These are phyloP conservation scores for Karstenula rhodostoma DNA, from an alignment of 2,329 filamentous ascomycete genomes.

Conservation along the genomic window DNA sequence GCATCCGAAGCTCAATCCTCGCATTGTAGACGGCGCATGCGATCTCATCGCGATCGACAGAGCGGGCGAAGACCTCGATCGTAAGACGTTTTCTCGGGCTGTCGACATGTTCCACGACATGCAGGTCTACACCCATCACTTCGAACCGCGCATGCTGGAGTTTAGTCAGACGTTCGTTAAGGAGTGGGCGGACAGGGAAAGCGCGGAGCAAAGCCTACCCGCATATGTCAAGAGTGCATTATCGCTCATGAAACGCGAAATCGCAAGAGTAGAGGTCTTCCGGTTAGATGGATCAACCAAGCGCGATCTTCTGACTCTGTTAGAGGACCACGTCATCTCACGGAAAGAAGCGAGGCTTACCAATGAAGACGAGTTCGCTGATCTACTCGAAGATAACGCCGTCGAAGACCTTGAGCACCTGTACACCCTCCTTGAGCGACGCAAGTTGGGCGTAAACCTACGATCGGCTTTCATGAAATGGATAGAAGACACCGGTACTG, in stretches of 20 bases:
- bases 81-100: slow-evolving; percentile 72
- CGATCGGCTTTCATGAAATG: slow-evolving; percentile 79
- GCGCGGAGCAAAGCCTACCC: slow-evolving; percentile 68
- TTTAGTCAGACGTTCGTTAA: slow-evolving; percentile 73
- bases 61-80: slow-evolving; percentile 62
- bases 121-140: slow-evolving; percentile 77
- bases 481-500: slow-evolving; percentile 76
- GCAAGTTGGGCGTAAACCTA: slow-evolving; percentile 73
- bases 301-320: slow-evolving; percentile 74
- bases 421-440: slow-evolving; percentile 78
- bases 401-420: slow-evolving; percentile 75
- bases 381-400: slow-evolving; percentile 75
- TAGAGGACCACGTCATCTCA: slow-evolving; percentile 76
- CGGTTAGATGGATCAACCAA: slow-evolving; percentile 85
- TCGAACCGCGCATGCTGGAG: slow-evolving; percentile 78
- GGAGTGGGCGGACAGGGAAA: slow-evolving; percentile 73
- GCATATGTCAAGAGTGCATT: slow-evolving; percentile 78
- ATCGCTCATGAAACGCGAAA: slow-evolving; percentile 74
- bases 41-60: slow-evolving; percentile 79
- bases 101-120: slow-evolving; percentile 88
- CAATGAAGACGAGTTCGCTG: slow-evolving; percentile 71
- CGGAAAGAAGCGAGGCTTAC: slow-evolving; percentile 67
- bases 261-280: slow-evolving; percentile 78
- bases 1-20: slow-evolving; percentile 60
- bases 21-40: slow-evolving; percentile 75